Base-by-base conservation (phyloP, 164 flowering plant species). In the Litsea cubeba region DNA sequence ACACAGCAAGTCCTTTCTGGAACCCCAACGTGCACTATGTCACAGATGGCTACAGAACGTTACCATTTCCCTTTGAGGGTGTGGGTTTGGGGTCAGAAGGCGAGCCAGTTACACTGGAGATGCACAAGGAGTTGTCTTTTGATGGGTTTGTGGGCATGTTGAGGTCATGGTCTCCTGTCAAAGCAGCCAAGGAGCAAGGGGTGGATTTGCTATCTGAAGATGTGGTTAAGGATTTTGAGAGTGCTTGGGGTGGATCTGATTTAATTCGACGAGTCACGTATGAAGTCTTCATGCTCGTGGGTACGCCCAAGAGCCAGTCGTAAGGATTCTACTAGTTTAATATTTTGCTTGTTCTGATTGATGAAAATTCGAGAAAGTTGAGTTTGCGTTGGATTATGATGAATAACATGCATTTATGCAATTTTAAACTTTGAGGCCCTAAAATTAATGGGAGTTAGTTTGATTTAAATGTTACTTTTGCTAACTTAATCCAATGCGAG, bases 31-130 rank as follows among this genome's bases (percentile, higher is more conserved):
- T 60, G 3, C 24, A 24, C 23, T n/a, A 40, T 23, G 40, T 76
- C 12, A 51, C 18, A 12, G 80, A 78, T 35, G 64, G 51, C 2
- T 80, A 78, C 57, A 23, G 17, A n/a, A 71, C 71, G 1, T 73
- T 83, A 4, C 66, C 76, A 0, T 80, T 83, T 66, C 85, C 83
- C 2, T 83, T 80, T 54, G 79, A 80, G 72, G 26, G 51, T n/a
- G 77, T 80, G 3, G 83, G 76, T 5, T 24, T 76, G n/a, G 72
- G 68, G 10, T 62, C n/a, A 1, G 72, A 80, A 24, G 74, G 73
- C 18, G 73, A 68, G 3, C 85, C 85, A 26, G 17, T 83, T 35
- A 8, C 32, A 23, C 49, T 80, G 5, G 76, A 75, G 11, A 72
- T 69, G 20, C 70, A 70, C 3, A 72, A 70, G 35, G 62, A 65